Evolutionary conservation across 2,329 filamentous ascomycete species (phyloP), one percentile per base, ranked within the genome.

Genomic region (Phoma herbarum): DNA sequence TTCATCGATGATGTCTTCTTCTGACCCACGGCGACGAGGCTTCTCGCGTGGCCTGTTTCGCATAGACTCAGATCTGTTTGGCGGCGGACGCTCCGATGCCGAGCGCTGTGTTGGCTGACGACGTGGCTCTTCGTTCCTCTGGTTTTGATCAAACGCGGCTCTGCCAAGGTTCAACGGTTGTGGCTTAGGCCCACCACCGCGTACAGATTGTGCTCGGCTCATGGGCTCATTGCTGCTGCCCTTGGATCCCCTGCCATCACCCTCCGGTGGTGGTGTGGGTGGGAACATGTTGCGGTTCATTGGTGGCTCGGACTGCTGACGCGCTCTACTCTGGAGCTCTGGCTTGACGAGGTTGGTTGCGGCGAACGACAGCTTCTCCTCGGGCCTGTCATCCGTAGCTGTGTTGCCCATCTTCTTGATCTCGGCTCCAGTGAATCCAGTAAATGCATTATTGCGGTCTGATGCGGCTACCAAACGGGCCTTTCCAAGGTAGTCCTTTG

Each of bases 401-500:
- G 70, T 66, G 57, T 66, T 67, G 47, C 63, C 65, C 74, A 87
- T 86, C 75, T 88, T 92, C 80, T 92, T 92, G 63, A 91, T 88
- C 75, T 93, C 92, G 2, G 88, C 87, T 43, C 90, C 92, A 62
- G 90, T 84, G 76, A 93, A 94, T 43, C 92, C 92, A 43, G 90
- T 94, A 70, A 92, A 95, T 25, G 88, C 90, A 77, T 93, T 94
- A 64, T 85, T 81, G 54, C 89, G 85, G 71, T 96, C 92, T 1
- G 92, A 91, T 25, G 93, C 91, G 23, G 95, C 95, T 9, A 99
- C 91, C 31, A 99, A 83, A 60, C 92, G 87, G n/a, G 95, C 93
- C 78, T 97, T 97, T 61, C 95, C 95, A 3, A 99, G 87, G 71
- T 99, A 99, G 75, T 99, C 93, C 77, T 98, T 98, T 22, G 93